Evolutionary conservation across 108 stramenopile species (phyloP).

Genomic region (Nannochloropsis gaditana): DNA sequence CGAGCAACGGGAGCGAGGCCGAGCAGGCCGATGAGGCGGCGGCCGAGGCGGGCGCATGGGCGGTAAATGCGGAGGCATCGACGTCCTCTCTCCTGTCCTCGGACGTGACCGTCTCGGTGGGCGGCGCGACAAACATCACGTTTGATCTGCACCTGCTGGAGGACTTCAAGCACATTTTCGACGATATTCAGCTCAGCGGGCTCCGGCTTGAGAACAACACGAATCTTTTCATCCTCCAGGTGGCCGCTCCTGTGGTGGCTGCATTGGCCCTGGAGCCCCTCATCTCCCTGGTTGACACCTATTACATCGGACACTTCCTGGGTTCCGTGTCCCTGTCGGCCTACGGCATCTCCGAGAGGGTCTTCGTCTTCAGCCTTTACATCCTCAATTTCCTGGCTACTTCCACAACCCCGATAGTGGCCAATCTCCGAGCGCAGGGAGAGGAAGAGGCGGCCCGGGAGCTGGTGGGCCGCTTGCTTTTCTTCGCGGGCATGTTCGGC

Average conservation of each 20-base stretch:
- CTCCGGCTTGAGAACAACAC: slow-evolving; percentile 24
- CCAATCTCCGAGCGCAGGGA: neutral
- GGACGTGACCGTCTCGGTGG: neutral
- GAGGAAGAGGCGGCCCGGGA: slow-evolving; percentile 10
- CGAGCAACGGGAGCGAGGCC: neutral
- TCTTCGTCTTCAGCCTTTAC: slow-evolving; percentile 14
- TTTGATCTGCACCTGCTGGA: slow-evolving; percentile 14
- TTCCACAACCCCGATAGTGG: neutral
- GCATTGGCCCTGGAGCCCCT: neutral
- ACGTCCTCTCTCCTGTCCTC: slow-evolving; percentile 12
- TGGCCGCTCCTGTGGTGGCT: slow-evolving; percentile 3
- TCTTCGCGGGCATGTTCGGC: slow-evolving; percentile 14
- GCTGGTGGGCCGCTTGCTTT: neutral
- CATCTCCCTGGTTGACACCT: neutral
- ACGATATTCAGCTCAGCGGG: slow-evolving; percentile 29
- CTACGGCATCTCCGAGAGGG: neutral
- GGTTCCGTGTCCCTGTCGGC: neutral
- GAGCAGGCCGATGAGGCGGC: neutral
- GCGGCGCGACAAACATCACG: neutral
- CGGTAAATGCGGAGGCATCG: neutral
- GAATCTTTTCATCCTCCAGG: slow-evolving; percentile 36
- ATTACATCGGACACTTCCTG: neutral
- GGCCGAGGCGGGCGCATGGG: neutral
- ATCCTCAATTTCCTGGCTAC: slow-evolving; percentile 5
- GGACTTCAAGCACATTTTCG: slow-evolving; percentile 25